Evolutionary conservation across 345 rosid species (phyloP), one percentile per base, ranked within the genome.

Genomic region (Eucalyptus regnans): DNA sequence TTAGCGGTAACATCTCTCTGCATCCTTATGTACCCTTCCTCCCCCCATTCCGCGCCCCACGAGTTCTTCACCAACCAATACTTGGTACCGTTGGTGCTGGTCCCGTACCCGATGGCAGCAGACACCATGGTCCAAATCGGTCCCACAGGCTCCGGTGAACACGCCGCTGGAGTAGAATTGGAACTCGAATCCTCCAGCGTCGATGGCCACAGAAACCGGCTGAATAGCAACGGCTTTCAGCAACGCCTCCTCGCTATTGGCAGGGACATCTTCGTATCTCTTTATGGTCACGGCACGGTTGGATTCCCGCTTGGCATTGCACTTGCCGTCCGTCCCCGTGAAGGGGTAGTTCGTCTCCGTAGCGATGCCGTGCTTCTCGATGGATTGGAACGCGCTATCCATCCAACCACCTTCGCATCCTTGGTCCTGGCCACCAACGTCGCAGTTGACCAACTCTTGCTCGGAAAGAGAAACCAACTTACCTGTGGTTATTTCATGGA

Each of bases 31-130:
- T 90, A 92, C 33, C 92, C 92, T 88, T 91, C 66, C 58, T 92
- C 92, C 7, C 94, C 93, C 90, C 92, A 92, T 15, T 66, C 66
- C 14, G 90, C 49, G 14, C 93, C 94, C 92, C 92, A 92, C 48
- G 93, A 92, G 83, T 91, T 94, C 88, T 94, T 92, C 64, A 92
- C 93, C 71, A 92, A 85, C 92, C 93, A 91, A 64, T 68, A 91
- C 89, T 91, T 87, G 22, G 56, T 86, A 16, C 90, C 79, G n/a
- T 49, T 44, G 14, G 76, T 23, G 33, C 33, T 33, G 33, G 33
- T 33, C 33, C 33, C 33, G 33, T 33, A 33, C 33, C 33, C 33
- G 33, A 33, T 2, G 33, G 33, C 33, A 2, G 33, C 33, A 33
- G n/a, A 33, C 33, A 33, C 33, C 92, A 12, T 93, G 95, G 91